Base-by-base conservation (phyloP, 1,139 yeast species). In the Meyerozyma athensensis region DNA sequence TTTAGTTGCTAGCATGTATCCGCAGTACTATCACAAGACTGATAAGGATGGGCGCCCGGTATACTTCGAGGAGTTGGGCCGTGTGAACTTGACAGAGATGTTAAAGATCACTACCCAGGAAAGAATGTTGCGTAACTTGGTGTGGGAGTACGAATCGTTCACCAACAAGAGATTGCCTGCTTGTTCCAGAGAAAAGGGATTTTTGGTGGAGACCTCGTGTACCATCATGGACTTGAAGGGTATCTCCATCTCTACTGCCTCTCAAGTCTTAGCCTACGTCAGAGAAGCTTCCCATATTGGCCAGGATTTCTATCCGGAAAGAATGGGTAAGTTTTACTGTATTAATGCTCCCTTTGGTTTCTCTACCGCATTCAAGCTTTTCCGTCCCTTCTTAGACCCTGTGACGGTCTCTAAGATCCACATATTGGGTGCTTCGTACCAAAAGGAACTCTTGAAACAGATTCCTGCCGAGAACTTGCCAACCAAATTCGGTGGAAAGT, bases 271-370 rank as follows among this genome's bases (percentile, higher is more conserved):
- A 51, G 73, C 83, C 19, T 92, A 90, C 63, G 95, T 92, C 40
- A 79, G 82, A 59, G 96, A 89, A 63, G 97, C 98, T 19, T 86
- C 96, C 16, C 70, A 76, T 53, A 87, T 92, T 56, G 97, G 97
- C 45, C 98, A 92, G 68, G 87, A 92, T 70, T 92, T 85, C 65
- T 92, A 92, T 62, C 98, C 98, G n/a, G 98, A 92, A 72, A 84
- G 98, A 66, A 90, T 92, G 97, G 97, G 98, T 55, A 89, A 87
- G 65, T 92, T 92, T 59, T 92, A 87, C 67, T 71, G 90, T 55
- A 86, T 92, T 65, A 92, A 92, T 59, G 96, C 98, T 2, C 98
- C 98, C 45, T 92, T 89, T 61, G 98, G 98, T 4, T 92, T 92
- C 66, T 81, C 96, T 28, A 82, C 97, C 35, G 97, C 95, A 26